A percentile compares a stretch with the other conserved stretches of the same genome.
Evolutionary conservation across 805 yeast genomes (phyloP).

Genomic region (Candida anglica): DNA sequence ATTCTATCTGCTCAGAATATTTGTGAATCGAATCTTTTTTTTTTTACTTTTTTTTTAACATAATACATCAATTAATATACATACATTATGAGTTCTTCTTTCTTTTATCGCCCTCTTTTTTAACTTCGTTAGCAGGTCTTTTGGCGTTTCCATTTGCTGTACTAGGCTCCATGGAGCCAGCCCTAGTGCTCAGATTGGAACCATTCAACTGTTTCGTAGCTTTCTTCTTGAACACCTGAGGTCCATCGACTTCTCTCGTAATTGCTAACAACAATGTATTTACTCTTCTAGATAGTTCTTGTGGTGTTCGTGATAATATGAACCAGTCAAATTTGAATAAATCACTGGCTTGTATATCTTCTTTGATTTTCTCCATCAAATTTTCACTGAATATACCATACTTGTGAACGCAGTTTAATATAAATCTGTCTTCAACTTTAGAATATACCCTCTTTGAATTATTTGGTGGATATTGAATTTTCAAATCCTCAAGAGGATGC

Average conservation of each 20-base stretch:
- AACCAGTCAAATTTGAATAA: conserved; percentile 73
- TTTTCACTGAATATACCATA: conserved; percentile 60
- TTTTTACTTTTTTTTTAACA: conserved; percentile 4
- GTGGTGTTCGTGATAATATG: conserved; percentile 64
- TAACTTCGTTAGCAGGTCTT: conserved; percentile 1
- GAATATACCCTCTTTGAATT: conserved; percentile 74
- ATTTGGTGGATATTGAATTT: conserved; percentile 75
- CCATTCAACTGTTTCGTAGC: conserved; percentile 10
- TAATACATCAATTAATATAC: not conserved
- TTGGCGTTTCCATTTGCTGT: conserved; percentile 2
- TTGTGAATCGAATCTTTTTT: conserved; percentile 7
- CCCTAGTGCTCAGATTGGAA: conserved; percentile 25
- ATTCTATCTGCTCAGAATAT: conserved; percentile 32
- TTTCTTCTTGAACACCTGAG: conserved; percentile 47
- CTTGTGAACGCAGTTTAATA: conserved; percentile 57
- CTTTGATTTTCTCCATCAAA: conserved; percentile 60
- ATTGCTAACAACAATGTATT: conserved; percentile 65
- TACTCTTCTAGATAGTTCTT: conserved; percentile 67
- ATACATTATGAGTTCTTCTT: not conserved
- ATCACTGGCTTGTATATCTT: conserved; percentile 56
- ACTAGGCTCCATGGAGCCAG: conserved; percentile 35
- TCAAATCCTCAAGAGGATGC: conserved; percentile 61
- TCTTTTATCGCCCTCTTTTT: conserved; percentile 1
- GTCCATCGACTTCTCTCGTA: conserved; percentile 66
- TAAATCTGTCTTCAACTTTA: conserved; percentile 65